Percentiles rank a stretch among this genome's conserved stretches.
Conservation (phyloP, 352 stramenopile genomes). For the Aphanomyces stellatus region DNA sequence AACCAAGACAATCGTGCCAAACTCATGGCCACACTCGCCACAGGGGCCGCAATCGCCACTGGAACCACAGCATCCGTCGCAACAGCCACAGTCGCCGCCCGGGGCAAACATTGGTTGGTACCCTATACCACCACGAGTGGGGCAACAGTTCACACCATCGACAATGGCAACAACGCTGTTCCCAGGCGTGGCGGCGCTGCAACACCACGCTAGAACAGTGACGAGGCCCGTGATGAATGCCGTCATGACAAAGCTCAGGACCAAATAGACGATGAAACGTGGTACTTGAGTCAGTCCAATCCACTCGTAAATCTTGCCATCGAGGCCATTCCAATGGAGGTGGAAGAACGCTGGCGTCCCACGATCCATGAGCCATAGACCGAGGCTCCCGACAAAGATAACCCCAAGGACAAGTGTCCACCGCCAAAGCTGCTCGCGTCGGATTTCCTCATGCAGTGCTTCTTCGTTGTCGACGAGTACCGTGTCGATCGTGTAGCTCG, state of each 20-base stretch:
- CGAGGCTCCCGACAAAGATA: not conserved
- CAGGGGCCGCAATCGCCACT: not conserved
- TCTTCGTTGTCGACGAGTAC: not conserved
- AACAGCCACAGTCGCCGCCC: not conserved
- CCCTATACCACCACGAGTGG: no score
- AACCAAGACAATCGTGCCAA: not conserved
- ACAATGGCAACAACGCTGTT: no score
- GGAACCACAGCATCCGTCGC: not conserved
- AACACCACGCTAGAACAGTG: not conserved
- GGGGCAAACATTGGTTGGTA: no score
- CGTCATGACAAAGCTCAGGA: not conserved
- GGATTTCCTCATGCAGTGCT: not conserved
- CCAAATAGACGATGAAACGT: conserved; percentile 9
- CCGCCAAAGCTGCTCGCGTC: not conserved
- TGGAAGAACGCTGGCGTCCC: conserved; percentile 8
- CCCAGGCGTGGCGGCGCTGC: not conserved
- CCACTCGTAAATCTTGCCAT: conserved; percentile 15
- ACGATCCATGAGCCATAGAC: conserved; percentile 7
- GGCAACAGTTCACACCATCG: no score
- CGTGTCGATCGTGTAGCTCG: not conserved
- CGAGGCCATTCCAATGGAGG: conserved; percentile 6
- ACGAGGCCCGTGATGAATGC: not conserved
- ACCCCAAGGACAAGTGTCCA: not conserved
- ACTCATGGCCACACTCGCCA: not conserved
- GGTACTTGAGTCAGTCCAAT: not conserved